Conservation (phyloP, 2,329 filamentous ascomycete genomes). For the Pseudogymnoascus sp. region DNA sequence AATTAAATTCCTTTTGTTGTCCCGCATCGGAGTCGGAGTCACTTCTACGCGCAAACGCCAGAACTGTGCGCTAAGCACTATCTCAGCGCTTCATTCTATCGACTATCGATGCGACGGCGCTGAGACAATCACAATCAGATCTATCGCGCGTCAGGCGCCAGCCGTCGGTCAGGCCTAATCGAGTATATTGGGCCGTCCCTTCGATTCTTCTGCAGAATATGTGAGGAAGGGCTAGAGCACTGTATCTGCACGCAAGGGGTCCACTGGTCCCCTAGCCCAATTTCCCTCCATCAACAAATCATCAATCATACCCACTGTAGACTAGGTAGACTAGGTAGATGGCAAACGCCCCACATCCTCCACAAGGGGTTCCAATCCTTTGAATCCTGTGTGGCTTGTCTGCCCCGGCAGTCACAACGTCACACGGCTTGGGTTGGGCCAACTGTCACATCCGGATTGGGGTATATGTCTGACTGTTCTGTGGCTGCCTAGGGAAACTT, state of each 20-base stretch:
- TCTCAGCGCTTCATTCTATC: conserved; percentile 3
- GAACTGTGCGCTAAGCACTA: neutral
- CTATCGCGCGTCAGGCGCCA: neutral
- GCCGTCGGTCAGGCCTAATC: neutral
- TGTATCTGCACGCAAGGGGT: neutral
- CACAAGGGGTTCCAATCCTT: neutral
- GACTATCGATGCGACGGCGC: neutral
- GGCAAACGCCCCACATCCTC: neutral
- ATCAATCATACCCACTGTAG: neutral
- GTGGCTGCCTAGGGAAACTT: neutral
- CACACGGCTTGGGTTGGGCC: neutral
- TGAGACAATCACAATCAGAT: neutral
- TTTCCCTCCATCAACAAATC: neutral
- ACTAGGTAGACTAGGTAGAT: neutral
- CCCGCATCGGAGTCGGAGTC: no score
- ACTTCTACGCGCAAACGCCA: neutral
- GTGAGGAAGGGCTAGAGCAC: neutral
- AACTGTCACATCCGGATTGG: conserved; percentile 1
- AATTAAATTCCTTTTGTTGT: neutral
- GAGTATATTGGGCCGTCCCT: neutral
- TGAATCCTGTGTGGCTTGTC: neutral
- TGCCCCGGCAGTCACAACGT: neutral
- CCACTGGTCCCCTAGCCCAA: neutral
- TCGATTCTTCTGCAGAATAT: conserved; percentile 2
- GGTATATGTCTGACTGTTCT: neutral